A percentile compares a stretch with the other conserved stretches of the same genome.
phyloP scores from a whole-genome alignment of 352 stramenopile genomes.

The Thraustochytrium striatum region DNA sequence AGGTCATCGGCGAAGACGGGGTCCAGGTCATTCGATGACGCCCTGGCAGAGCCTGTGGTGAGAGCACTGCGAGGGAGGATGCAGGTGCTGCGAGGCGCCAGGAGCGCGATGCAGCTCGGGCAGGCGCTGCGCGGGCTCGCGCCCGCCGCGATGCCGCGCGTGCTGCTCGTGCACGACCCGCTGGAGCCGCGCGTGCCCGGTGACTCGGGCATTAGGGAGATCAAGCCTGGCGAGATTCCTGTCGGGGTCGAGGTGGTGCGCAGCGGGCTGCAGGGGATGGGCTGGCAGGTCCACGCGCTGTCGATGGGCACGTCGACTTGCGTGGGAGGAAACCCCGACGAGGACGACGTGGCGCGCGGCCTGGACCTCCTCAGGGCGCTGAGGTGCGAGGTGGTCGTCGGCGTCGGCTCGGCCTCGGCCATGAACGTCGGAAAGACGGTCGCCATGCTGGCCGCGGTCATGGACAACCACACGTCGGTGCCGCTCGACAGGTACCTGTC shows the following conservation, averaged over 20 bases:
- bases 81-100: no score
- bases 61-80: no score
- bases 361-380: not conserved
- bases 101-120: not conserved
- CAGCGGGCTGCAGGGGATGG: not conserved
- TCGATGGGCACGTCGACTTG: not conserved
- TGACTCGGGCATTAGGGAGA: no score
- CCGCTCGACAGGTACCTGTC: not conserved
- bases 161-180: not conserved
- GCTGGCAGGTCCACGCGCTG: not conserved
- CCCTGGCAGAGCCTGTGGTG: no score
- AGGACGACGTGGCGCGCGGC: not conserved
- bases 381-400: not conserved
- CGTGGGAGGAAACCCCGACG: not conserved
- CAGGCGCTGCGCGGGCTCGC: not conserved
- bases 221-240: no score
- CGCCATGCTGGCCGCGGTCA: not conserved
- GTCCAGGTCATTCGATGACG: no score
- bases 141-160: no score
- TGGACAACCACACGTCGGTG: not conserved
- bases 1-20: no score
- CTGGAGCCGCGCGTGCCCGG: no score
- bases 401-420: not conserved
- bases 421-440: slow-evolving; percentile 15
- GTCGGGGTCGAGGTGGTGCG: not conserved